phyloP scores from a whole-genome alignment of 257 asterid genomes.

The Jacaranda mimosifolia region DNA sequence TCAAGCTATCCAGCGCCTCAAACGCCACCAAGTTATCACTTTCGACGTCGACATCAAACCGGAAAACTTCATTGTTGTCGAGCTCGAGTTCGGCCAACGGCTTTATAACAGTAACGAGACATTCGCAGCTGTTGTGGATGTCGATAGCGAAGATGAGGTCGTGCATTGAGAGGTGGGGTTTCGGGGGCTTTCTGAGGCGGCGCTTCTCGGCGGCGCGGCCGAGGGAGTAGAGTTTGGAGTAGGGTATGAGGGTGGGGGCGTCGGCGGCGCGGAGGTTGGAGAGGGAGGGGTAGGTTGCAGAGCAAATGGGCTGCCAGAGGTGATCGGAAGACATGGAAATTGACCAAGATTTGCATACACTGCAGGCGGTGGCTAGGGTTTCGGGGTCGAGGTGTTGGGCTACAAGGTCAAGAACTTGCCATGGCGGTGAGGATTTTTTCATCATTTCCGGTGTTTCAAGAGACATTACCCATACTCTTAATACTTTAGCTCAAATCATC shows the following conservation, averaged over 20 bases:
- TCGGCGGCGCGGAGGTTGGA: conserved; percentile 54
- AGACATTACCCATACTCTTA: not conserved
- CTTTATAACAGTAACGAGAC: conserved; percentile 37
- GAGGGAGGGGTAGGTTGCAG: conserved; percentile 68
- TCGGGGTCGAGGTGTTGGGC: conserved; percentile 67
- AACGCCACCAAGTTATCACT: conserved; percentile 26
- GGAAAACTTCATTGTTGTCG: conserved; percentile 51
- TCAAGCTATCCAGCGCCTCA: conserved; percentile 47
- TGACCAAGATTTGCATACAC: conserved; percentile 81
- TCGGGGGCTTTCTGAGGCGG: conserved; percentile 48
- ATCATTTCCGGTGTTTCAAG: not conserved
- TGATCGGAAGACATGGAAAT: conserved; percentile 69
- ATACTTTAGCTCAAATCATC: not conserved
- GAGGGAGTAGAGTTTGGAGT: conserved; percentile 59
- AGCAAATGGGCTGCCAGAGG: conserved; percentile 77
- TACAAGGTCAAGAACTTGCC: conserved; percentile 71
- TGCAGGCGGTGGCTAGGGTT: conserved; percentile 65
- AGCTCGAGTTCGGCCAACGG: conserved; percentile 47
- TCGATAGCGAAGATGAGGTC: conserved; percentile 61
- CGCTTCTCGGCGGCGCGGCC: conserved; percentile 61
- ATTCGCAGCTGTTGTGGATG: conserved; percentile 32
- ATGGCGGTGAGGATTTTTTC: conserved; percentile 53
- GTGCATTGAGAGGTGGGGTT: conserved; percentile 58
- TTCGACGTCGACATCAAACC: conserved; percentile 56
- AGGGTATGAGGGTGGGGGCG: conserved; percentile 42